Conservation (phyloP, 2,329 filamentous ascomycete species). For the Fusarium sacchari region DNA sequence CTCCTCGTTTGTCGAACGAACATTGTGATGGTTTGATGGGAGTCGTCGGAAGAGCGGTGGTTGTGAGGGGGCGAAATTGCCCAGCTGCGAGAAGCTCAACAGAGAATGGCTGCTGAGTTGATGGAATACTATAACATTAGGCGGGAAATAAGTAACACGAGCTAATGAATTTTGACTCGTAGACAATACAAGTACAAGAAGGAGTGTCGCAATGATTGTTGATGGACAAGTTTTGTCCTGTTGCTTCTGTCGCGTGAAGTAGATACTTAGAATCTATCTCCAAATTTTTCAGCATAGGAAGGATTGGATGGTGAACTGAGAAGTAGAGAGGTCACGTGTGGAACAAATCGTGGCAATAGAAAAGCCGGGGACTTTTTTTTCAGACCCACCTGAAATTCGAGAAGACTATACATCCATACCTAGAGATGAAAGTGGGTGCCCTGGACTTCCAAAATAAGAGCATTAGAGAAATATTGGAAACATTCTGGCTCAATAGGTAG, state of each 20-base stretch:
- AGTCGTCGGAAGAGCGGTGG: background rate
- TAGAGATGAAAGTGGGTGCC: background rate
- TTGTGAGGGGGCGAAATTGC: background rate
- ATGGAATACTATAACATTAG: constrained; percentile 40
- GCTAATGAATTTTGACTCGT: background rate
- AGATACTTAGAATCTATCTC: constrained; percentile 29
- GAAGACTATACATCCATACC: too few relatives aligned
- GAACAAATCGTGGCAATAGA: constrained; percentile 6
- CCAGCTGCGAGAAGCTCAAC: constrained; percentile 20
- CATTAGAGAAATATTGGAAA: background rate
- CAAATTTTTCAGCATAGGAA: constrained; percentile 44
- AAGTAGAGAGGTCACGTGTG: constrained; percentile 35
- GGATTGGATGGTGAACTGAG: constrained; percentile 14
- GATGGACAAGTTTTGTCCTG: constrained; percentile 29
- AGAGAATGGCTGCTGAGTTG: constrained; percentile 22
- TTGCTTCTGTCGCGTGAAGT: constrained; percentile 41
- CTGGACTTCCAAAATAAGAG: background rate
- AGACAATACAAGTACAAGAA: constrained; percentile 6
- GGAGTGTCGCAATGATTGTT: constrained; percentile 12
- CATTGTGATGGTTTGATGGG: constrained; percentile 43
- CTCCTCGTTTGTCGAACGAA: constrained; percentile 49
- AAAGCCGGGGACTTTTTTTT: constrained; percentile 9
- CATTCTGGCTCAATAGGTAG: too few relatives aligned
- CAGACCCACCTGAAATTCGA: constrained; percentile 12
- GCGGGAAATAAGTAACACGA: constrained; percentile 4